Conservation (phyloP, 345 rosid species). For the Populus euphratica region DNA sequence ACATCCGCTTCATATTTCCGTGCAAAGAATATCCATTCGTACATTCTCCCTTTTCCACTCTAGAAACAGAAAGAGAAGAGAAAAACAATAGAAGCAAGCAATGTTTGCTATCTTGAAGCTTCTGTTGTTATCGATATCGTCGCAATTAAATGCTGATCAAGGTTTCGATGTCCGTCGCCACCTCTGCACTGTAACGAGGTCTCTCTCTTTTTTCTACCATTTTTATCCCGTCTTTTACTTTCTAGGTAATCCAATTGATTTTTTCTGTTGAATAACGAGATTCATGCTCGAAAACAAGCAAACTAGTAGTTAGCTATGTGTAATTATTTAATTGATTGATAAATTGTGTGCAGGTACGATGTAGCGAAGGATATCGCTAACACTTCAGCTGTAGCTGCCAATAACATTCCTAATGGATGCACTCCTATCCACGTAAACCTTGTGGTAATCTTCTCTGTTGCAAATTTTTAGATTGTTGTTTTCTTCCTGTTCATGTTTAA, state of each 20-base stretch:
- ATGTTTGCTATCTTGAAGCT: slow-evolving; percentile 19
- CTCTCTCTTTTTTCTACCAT: not conserved
- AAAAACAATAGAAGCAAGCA: slow-evolving; percentile 8
- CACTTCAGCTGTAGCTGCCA: slow-evolving; percentile 35
- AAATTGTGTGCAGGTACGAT: slow-evolving; percentile 55
- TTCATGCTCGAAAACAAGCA: not conserved
- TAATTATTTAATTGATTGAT: not conserved
- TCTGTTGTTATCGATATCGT: slow-evolving; percentile 11
- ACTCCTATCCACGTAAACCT: slow-evolving; percentile 82
- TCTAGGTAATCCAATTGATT: not conserved
- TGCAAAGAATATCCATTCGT: not conserved
- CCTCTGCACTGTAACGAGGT: slow-evolving; percentile 71
- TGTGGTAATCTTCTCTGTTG: slow-evolving; percentile 54
- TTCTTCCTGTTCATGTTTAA: not conserved
- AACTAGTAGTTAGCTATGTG: not conserved
- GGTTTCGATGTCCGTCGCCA: slow-evolving; percentile 65
- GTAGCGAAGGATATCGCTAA: slow-evolving; percentile 48
- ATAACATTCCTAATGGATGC: slow-evolving; percentile 54
- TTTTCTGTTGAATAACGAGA: not conserved
- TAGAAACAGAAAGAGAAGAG: not conserved
- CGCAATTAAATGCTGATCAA: slow-evolving; percentile 40
- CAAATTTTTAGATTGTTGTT: not conserved
- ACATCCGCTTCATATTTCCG: not conserved
- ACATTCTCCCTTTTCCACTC: not conserved
- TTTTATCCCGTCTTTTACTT: not conserved